These are phyloP conservation scores for Elsinoe perseae DNA, from an alignment of 2,329 filamentous ascomycete genomes.

Conservation along the genomic window DNA sequence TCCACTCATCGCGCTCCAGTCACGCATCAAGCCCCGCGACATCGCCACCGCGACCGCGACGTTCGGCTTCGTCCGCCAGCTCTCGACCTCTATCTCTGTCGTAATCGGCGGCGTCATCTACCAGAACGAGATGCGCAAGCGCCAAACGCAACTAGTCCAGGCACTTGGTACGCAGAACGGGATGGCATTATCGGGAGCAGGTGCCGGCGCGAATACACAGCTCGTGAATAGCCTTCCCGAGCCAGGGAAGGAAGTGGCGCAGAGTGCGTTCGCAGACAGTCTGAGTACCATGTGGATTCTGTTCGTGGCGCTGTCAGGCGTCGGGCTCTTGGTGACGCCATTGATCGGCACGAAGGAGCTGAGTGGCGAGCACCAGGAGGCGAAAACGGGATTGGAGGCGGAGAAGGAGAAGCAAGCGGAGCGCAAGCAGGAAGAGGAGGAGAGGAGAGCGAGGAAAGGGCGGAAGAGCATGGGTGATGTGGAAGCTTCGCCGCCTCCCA, in stretches of 20 bases:
- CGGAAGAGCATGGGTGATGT: constrained; percentile 6
- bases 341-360: constrained; percentile 38
- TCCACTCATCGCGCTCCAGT: constrained; percentile 58
- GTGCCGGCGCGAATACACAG: constrained; percentile 54
- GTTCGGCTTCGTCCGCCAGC: constrained; percentile 57
- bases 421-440: constrained; percentile 26
- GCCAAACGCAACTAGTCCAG: constrained; percentile 41
- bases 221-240: constrained; percentile 47
- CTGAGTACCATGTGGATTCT: constrained; percentile 45
- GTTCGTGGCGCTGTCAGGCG: constrained; percentile 36
- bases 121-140: constrained; percentile 61
- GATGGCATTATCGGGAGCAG: constrained; percentile 47
- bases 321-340: constrained; percentile 34
- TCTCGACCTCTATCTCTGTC: constrained; percentile 58
- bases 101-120: constrained; percentile 68
- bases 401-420: constrained; percentile 34
- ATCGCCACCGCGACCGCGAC: constrained; percentile 58
- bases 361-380: constrained; percentile 39
- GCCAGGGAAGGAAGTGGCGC: constrained; percentile 37
- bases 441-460: constrained; percentile 16
- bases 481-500: background rate
- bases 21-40: constrained; percentile 50
- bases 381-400: constrained; percentile 42
- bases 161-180: constrained; percentile 48
- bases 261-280: constrained; percentile 37